Percentiles rank a stretch among this genome's conserved stretches.
Evolutionary conservation across 106 monocot species (phyloP).

Genomic region (Platanthera zijinensis): DNA sequence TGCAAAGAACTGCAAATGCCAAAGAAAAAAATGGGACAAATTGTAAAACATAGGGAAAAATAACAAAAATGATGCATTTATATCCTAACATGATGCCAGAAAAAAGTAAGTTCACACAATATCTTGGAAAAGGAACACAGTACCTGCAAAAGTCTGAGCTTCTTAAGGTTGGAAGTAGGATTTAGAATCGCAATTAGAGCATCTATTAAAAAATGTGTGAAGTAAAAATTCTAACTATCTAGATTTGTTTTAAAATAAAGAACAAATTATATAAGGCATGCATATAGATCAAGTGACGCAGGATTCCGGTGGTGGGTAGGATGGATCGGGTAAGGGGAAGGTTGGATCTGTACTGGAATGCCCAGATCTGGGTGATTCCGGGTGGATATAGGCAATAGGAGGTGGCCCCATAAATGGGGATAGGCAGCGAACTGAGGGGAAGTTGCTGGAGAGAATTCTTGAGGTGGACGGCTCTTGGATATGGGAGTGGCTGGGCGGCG

Average conservation of each 20-base stretch:
- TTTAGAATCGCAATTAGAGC: conserved; percentile 62
- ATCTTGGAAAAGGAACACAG: neutral
- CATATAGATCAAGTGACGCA: no score
- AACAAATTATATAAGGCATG: neutral
- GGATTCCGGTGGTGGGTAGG: no score
- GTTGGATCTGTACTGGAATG: no score
- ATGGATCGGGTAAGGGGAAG: no score
- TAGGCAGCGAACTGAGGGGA: no score
- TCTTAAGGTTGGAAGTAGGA: conserved; percentile 35
- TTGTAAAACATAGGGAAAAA: neutral
- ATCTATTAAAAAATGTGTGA: conserved; percentile 30
- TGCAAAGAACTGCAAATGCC: conserved; percentile 67
- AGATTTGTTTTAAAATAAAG: neutral
- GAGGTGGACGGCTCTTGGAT: no score
- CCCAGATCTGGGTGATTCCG: no score
- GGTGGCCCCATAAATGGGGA: no score
- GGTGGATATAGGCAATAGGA: no score
- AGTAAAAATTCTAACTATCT: neutral
- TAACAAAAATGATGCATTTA: neutral
- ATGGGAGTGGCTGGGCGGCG: no score
- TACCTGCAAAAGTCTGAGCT: conserved; percentile 95
- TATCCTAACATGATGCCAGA: neutral
- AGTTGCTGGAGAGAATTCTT: no score
- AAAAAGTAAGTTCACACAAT: neutral
- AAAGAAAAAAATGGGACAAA: conserved; percentile 4